Evolutionary conservation across 2,329 filamentous ascomycete species (phyloP).

Genomic region (Trichophyton benhamiae): DNA sequence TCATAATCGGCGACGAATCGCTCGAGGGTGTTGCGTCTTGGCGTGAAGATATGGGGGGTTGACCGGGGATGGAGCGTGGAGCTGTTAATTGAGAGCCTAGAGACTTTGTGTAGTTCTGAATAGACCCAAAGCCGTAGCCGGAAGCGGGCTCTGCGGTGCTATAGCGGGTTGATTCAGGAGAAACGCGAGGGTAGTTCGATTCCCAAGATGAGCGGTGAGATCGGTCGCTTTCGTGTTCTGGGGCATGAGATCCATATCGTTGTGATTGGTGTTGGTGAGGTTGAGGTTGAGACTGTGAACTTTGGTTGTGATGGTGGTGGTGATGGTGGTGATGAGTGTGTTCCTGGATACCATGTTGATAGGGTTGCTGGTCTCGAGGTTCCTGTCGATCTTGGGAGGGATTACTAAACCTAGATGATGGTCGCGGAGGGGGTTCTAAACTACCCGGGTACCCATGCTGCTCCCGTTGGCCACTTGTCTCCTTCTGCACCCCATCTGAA

Average conservation of each 20-base stretch:
- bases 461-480: slow-evolving; percentile 15
- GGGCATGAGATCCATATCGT: slow-evolving; percentile 20
- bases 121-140: slow-evolving; percentile 29
- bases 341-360: slow-evolving; percentile 16
- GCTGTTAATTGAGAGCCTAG: slow-evolving; percentile 28
- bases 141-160: slow-evolving; percentile 21
- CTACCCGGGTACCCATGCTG: slow-evolving; percentile 21
- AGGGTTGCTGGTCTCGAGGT: slow-evolving; percentile 22
- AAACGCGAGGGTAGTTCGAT: slow-evolving; percentile 27
- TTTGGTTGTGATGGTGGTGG: slow-evolving; percentile 6
- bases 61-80: slow-evolving; percentile 19
- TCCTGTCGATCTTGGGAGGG: slow-evolving; percentile 29
- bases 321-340: slow-evolving; percentile 19
- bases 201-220: slow-evolving; percentile 25
- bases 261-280: slow-evolving; percentile 15
- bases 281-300: not conserved
- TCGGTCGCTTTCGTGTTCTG: slow-evolving; percentile 25
- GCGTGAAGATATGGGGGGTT: slow-evolving; percentile 23
- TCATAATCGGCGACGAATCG: slow-evolving; percentile 18
- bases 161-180: slow-evolving; percentile 28
- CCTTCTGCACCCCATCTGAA: slow-evolving; percentile 18
- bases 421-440: slow-evolving; percentile 18
- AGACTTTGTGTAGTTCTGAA: slow-evolving; percentile 32
- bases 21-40: slow-evolving; percentile 24
- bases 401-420: slow-evolving; percentile 22